Evolutionary conservation across 305 asterid genomes (phyloP), one percentile per base, ranked within the genome.

Genomic region (Fraxinus floribunda): DNA sequence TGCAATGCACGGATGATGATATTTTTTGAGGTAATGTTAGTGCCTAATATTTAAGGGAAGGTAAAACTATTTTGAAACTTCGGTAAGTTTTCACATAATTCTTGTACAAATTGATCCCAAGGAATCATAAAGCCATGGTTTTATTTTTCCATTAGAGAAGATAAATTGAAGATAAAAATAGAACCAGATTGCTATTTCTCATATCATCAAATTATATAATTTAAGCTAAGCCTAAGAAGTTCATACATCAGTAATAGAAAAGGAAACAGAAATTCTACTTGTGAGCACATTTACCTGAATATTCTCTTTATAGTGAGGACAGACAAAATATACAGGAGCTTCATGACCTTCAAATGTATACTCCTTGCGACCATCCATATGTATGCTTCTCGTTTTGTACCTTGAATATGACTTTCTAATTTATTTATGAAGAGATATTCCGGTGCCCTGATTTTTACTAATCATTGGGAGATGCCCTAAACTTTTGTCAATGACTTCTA

Each of bases 111-210:
- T 89, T 79, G 98, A 92, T 62, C 98, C 98, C 95, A 93, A 81
- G 52, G 97, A 91, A 85, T 95, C 98, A 88, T 93, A 95, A 70
- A 95, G 95, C 98, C 98, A 95, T 75, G 98, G 97, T 91, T 95
- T 95, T 85, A 95, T 95, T 91, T 92, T 95, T 71, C 97, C 98
- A 87, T 93, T 93, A 44, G 98, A 95, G 87, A 93, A 95, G 76
- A 95, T 95, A 84, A 95, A 95, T 98, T 95, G 95, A 95, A 90
- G 57, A 81, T 62, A 78, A 9, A 66, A 86, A 81, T 82, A 64
- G 81, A 84, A 85, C 82, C 86, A 39, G 46, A 39, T 60, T 71
- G 30, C 80, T 75, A 34, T 38, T 79, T 82, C 80, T 70, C 79
- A 75, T 70, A 60, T 80, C 79, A 35, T 71, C n/a, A 24, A 9